Percentiles rank a stretch among this genome's conserved stretches.
These are phyloP conservation scores for Emydomyces testavorans DNA, from an alignment of 2,329 filamentous ascomycete species.

Conservation along the genomic window DNA sequence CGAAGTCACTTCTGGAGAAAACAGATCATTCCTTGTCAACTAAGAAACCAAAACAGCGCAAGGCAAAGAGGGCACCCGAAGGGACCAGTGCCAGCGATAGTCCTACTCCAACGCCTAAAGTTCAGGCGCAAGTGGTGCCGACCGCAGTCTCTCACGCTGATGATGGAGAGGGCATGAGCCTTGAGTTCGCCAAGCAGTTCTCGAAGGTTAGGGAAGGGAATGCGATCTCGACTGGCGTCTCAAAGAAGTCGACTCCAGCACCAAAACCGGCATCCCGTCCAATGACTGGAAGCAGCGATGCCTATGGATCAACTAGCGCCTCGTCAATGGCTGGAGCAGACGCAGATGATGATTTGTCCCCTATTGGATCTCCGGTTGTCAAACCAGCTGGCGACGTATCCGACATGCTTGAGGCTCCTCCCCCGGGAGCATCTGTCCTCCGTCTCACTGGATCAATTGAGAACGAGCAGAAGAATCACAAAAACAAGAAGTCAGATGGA, in stretches of 20 bases:
- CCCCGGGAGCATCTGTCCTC: conserved; percentile 59
- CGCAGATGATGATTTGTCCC: conserved; percentile 69
- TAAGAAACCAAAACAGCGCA: conserved; percentile 35
- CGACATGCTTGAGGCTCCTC: conserved; percentile 76
- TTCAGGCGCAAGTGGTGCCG: conserved; percentile 21
- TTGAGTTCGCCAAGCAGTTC: conserved; percentile 66
- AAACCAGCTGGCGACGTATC: conserved; percentile 54
- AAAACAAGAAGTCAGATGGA: conserved; percentile 51
- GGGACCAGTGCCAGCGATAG: conserved; percentile 15
- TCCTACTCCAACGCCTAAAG: conserved; percentile 20
- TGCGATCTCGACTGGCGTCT: conserved; percentile 36
- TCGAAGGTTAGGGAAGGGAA: conserved; percentile 59
- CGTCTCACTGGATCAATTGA: conserved; percentile 60
- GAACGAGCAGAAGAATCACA: conserved; percentile 42
- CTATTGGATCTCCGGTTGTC: conserved; percentile 53
- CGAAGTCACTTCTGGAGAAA: conserved; percentile 27
- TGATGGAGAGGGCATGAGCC: conserved; percentile 51
- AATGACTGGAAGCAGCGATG: conserved; percentile 40
- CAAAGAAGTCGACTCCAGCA: conserved; percentile 46
- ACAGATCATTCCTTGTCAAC: conserved; percentile 22
- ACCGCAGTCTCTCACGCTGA: conserved; percentile 21
- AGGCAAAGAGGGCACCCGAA: conserved; percentile 27
- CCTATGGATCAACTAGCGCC: conserved; percentile 44
- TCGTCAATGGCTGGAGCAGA: conserved; percentile 64
- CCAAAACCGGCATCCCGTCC: conserved; percentile 34